These are phyloP conservation scores for Apiotrichum brassicae DNA, from an alignment of 1,284 basidiomycete genomes.

Conservation along the genomic window DNA sequence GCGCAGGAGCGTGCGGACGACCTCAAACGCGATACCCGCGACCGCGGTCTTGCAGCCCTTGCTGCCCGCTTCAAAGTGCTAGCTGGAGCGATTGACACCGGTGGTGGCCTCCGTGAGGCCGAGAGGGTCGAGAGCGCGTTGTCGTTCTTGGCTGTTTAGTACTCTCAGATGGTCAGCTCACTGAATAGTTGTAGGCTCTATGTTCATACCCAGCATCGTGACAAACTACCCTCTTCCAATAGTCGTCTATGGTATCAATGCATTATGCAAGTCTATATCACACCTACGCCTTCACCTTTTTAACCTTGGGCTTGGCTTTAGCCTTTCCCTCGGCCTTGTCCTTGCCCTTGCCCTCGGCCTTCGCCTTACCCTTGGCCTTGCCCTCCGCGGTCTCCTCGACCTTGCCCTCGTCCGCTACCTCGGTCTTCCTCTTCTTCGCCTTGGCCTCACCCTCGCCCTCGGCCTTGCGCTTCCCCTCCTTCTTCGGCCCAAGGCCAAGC, in stretches of 20 bases:
- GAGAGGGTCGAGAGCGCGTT: conserved; percentile 11
- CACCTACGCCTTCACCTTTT: conserved; percentile 13
- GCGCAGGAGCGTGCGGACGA: conserved; percentile 56
- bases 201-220: not conserved
- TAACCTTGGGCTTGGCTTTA: conserved; percentile 13
- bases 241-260: conserved; percentile 14
- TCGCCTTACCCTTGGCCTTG: conserved; percentile 7
- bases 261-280: conserved; percentile 10
- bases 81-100: not conserved
- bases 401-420: conserved; percentile 12
- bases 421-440: conserved; percentile 8
- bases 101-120: not conserved
- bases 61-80: conserved; percentile 2
- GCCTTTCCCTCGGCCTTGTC: conserved; percentile 3
- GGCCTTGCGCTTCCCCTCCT: conserved; percentile 37
- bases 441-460: conserved; percentile 2
- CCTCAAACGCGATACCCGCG: conserved; percentile 51
- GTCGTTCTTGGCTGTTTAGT: conserved; percentile 8
- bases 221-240: not conserved
- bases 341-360: conserved; percentile 6
- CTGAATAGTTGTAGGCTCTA: not conserved
- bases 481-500: conserved; percentile 19
- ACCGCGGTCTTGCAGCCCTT: conserved; percentile 8
- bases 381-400: conserved; percentile 12
- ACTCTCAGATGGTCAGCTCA: not conserved